Evolutionary conservation across 2,329 filamentous ascomycete species (phyloP).

Genomic region (Cladosporium sp.): DNA sequence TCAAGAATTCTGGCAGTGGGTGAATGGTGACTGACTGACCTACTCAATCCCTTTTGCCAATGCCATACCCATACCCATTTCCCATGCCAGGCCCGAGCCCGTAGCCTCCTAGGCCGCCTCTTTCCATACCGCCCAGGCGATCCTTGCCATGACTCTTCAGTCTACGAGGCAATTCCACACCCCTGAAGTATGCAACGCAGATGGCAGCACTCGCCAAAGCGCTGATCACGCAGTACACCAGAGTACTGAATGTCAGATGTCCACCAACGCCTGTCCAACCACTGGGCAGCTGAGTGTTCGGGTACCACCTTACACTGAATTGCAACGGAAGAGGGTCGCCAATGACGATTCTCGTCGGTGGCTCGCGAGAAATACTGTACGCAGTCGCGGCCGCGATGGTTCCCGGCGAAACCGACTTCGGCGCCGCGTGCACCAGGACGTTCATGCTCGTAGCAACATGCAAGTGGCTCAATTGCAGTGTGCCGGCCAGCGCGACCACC

Average conservation of each 20-base stretch:
- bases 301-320: conserved; percentile 84
- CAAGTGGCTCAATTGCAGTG: conserved; percentile 79
- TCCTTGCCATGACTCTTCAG: conserved; percentile 54
- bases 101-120: conserved; percentile 38
- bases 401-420: conserved; percentile 50
- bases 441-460: conserved; percentile 89
- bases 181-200: conserved; percentile 51
- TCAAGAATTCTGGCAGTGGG: not conserved
- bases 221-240: conserved; percentile 44
- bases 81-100: conserved; percentile 27
- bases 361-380: conserved; percentile 63
- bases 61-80: conserved; percentile 35
- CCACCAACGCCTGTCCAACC: conserved; percentile 48
- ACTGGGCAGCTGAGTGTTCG: conserved; percentile 61
- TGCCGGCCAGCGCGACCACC: conserved; percentile 83
- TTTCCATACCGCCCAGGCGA: conserved; percentile 36
- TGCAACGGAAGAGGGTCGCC: conserved; percentile 74
- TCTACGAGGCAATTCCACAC: conserved; percentile 45
- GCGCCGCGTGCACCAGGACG: conserved; percentile 69
- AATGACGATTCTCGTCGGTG: conserved; percentile 66
- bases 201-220: conserved; percentile 43
- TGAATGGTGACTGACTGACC: not conserved
- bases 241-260: conserved; percentile 44
- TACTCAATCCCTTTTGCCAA: conserved; percentile 38
- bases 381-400: conserved; percentile 82